Evolutionary conservation across 495 filamentous ascomycete genomes (phyloP).

Genomic region (Clavariopsis aquatica): DNA sequence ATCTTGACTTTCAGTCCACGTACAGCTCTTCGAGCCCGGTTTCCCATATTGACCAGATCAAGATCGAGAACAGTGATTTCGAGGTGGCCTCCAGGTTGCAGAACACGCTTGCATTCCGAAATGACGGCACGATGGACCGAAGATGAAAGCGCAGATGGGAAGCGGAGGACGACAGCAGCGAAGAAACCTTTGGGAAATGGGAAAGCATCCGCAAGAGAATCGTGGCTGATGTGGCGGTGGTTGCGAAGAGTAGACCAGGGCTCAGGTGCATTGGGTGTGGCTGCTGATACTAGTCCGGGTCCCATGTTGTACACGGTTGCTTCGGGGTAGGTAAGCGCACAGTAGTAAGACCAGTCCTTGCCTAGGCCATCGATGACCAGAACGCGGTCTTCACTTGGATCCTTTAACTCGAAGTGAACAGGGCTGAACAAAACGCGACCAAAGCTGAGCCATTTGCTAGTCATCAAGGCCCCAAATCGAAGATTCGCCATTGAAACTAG

Average conservation of each 20-base stretch:
- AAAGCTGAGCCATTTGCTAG: constrained; percentile 87
- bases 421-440: constrained; percentile 94
- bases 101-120: constrained; percentile 84
- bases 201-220: constrained; percentile 66
- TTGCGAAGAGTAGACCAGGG: constrained; percentile 38
- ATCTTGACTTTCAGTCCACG: constrained; percentile 76
- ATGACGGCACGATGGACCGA: constrained; percentile 74
- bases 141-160: constrained; percentile 75
- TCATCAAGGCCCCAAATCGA: constrained; percentile 75
- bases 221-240: constrained; percentile 79
- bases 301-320: constrained; percentile 85
- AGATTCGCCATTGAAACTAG: constrained; percentile 77
- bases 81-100: constrained; percentile 86
- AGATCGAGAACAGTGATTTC: constrained; percentile 51
- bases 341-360: constrained; percentile 97
- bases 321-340: constrained; percentile 83
- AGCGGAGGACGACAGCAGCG: constrained; percentile 81
- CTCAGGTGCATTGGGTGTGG: constrained; percentile 61
- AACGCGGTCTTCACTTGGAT: constrained; percentile 59
- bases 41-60: constrained; percentile 51
- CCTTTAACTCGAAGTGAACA: constrained; percentile 72
- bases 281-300: constrained; percentile 40
- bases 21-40: constrained; percentile 70
- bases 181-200: constrained; percentile 89
- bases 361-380: constrained; percentile 91